Evolutionary conservation across 306 rosid species (phyloP).

Genomic region (Canavalia ensiformis): DNA sequence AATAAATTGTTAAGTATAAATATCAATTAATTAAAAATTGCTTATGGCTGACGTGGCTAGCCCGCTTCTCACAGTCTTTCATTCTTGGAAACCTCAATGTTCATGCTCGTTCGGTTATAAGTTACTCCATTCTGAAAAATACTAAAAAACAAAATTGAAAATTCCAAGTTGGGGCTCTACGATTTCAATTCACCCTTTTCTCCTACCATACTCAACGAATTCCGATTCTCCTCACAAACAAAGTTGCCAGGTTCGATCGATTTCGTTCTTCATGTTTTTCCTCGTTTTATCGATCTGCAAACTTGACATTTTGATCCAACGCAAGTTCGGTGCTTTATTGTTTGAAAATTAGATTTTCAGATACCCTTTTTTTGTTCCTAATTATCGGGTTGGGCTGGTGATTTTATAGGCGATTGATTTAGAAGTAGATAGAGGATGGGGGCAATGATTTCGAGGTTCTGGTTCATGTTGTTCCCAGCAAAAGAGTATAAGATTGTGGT

Average conservation of each 20-base stretch:
- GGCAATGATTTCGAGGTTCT: constrained; percentile 76
- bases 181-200: constrained; percentile 26
- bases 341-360: constrained; percentile 14
- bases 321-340: constrained; percentile 16
- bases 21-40: background rate
- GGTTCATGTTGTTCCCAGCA: constrained; percentile 96
- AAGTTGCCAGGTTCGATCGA: constrained; percentile 54
- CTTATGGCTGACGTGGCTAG: background rate
- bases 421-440: constrained; percentile 63
- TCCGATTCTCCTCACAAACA: constrained; percentile 35
- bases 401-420: constrained; percentile 45
- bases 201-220: background rate
- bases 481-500: constrained; percentile 93
- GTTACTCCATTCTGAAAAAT: background rate
- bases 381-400: constrained; percentile 17
- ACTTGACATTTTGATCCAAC: constrained; percentile 36
- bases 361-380: constrained; percentile 25
- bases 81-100: background rate
- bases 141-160: constrained; percentile 17
- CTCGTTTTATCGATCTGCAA: constrained; percentile 49
- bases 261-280: constrained; percentile 1
- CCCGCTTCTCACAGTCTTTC: background rate
- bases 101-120: background rate
- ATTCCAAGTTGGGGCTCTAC: background rate
- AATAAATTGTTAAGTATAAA: no score